Base-by-base conservation (phyloP, 225 moss, liverwort and hornwort species). In the Bryoerythrophyllum caledonicum region DNA sequence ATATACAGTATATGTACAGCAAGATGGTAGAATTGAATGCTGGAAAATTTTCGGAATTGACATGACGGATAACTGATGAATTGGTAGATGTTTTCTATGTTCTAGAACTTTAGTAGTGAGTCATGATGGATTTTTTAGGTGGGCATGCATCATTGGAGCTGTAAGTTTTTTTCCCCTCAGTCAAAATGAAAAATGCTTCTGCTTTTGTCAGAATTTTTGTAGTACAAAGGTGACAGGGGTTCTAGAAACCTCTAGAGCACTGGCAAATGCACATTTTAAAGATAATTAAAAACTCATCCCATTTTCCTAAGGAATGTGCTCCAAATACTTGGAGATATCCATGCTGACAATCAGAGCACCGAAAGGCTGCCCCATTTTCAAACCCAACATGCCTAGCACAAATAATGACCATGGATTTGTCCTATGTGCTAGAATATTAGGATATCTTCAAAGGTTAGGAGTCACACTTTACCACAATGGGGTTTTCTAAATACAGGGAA, bases 131-230 rank as follows among this genome's bases (percentile, higher is more conserved):
- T 15, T 26, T 34, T 46, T 58, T 34, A 35, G 13, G 14, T 6
- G 3, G 35, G 44, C 48, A 7, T 8, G 21, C 38, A 73, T 73
- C 67, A 73, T 73, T 73, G 73, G 28, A 8, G 79, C 38, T 40
- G 67, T 60, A 58, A 63, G 46, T 44, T 14, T 15, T 16, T 59
- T 10, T 12, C n/a, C 15, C 16, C 11, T 1, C 4, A 20, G 27
- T 79, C 73, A 67, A 40, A 66, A 52, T 23, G 28, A 5, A 52
- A 51, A 67, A 38, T 52, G 2, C 10, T 10, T 40, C 16, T 10
- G 2, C 67, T 67, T 73, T 67, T 11, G 52, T 79, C 73, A 73
- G 79, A 67, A 21, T 1, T 51, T 59, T 66, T 60, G 51, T 7
- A 67, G 60, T 65, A 40, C 67, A 73, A 66, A 32, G 51, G 16